These are phyloP conservation scores for Phalaenopsis hybrid DNA, from an alignment of 116 monocot species.

Conservation along the genomic window DNA sequence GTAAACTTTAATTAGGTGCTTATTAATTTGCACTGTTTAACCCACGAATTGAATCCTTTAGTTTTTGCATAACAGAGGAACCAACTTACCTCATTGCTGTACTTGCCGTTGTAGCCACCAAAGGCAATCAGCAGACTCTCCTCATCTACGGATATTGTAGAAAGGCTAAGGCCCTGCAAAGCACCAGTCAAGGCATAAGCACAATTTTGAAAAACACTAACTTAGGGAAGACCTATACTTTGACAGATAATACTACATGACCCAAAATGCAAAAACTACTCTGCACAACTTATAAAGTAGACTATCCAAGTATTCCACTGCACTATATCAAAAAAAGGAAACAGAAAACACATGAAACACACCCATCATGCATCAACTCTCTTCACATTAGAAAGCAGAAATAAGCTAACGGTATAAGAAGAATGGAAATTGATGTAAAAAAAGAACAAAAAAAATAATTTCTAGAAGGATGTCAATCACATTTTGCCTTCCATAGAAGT, in stretches of 20 bases:
- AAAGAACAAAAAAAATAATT: too few species aligned
- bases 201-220: background rate
- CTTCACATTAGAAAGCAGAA: background rate
- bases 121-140: slow-evolving; percentile 72
- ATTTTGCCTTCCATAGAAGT: background rate
- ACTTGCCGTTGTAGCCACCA: slow-evolving; percentile 96
- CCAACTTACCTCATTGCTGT: slow-evolving; percentile 72
- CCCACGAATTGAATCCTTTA: background rate
- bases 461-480: background rate
- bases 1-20: background rate
- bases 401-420: too few species aligned
- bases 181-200: slow-evolving; percentile 3
- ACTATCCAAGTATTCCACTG: background rate
- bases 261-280: background rate
- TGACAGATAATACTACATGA: too few species aligned
- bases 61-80: background rate
- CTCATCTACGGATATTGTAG: slow-evolving; percentile 51
- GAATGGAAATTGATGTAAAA: too few species aligned
- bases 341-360: background rate
- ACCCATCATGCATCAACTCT: background rate
- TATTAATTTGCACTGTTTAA: background rate
- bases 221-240: background rate
- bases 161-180: slow-evolving; percentile 76
- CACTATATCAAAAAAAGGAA: background rate
- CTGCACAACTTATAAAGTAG: background rate